phyloP scores from a whole-genome alignment of 2,329 filamentous ascomycete genomes.

The Fusarium sp. region DNA sequence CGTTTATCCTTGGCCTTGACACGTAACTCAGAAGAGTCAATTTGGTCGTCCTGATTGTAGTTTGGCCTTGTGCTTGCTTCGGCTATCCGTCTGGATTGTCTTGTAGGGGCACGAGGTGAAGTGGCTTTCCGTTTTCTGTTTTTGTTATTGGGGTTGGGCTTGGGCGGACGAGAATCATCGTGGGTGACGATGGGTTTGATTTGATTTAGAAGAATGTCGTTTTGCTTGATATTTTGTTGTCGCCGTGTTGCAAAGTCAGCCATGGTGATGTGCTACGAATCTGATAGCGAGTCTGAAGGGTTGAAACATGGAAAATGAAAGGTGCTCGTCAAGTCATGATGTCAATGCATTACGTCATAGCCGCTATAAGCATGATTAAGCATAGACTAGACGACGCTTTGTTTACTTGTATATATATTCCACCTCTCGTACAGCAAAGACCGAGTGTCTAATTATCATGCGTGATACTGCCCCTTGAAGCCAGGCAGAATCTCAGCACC shows the following conservation, averaged over 20 bases:
- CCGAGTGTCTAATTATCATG: no score
- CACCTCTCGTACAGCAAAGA: no score
- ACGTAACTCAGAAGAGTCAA: neutral
- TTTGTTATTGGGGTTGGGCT: neutral
- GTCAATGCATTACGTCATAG: neutral
- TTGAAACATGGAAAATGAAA: neutral
- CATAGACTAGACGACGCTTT: no score
- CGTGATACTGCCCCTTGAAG: neutral
- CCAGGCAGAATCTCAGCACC: neutral
- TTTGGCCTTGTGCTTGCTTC: neutral
- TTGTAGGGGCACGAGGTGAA: constrained; percentile 2
- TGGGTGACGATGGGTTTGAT: neutral
- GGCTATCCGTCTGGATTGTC: constrained; percentile 17
- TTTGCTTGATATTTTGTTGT: constrained; percentile 2
- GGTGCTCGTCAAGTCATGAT: neutral
- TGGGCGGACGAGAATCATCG: neutral
- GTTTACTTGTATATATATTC: no score
- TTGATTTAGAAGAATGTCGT: constrained; percentile 12
- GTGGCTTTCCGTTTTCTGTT: constrained; percentile 1
- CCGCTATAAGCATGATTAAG: no score
- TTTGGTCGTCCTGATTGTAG: neutral
- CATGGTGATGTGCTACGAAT: constrained; percentile 1
- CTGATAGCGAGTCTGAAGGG: neutral
- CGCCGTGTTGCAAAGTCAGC: constrained; percentile 7
- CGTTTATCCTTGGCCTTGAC: rapidly evolving